Base-by-base conservation (phyloP, 2,329 filamentous ascomycete genomes). In the Rugonectria rugulosa region DNA sequence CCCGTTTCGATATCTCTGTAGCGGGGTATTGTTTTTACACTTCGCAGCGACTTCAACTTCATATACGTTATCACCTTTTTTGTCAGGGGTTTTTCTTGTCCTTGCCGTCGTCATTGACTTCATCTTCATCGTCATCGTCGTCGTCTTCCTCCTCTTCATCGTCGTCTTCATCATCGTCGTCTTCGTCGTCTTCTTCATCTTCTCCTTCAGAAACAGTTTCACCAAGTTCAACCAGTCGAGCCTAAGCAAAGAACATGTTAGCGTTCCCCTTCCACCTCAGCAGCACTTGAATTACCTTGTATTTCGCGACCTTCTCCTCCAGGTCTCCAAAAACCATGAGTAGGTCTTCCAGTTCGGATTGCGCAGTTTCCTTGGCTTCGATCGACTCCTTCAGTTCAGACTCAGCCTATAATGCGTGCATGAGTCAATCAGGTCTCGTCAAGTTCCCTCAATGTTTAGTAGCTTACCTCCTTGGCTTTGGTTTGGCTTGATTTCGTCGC, bases 321-420 rank as follows among this genome's bases (percentile, higher is more conserved):
- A 92, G 70, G 68, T 95, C 91, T 12, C 85, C 87, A 72, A 93
- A 91, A 5, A 95, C 88, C 77, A 94, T 89, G 29, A 95, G 76
- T 49, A 94, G 79, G 71, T 95, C 91, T 63, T 95, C 91, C 40
- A 94, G 78, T 72, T 95, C 91, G 3, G 84, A 81, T 69, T 94
- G 90, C 5, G 82, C 81, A 2, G 82, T 75, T 57, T 85, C 80
- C 51, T 83, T 86, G 54, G 88, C 86, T 56, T 85, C 81, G 62
- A 87, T 84, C 59, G 84, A 87, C 19, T 70, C 64, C 4, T 57
- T 55, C 14, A 73, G 47, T 20, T 70, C 64, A 5, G 63, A 57
- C 47, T 76, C 69, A 38, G 67, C 59, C 74, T 79, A 8, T 11
- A 26, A n/a, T 15, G 8, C 15, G 24, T 12, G 11, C 14, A 24